These are phyloP conservation scores for Termitomyces sp. DNA, from an alignment of 768 basidiomycete species.

Conservation along the genomic window DNA sequence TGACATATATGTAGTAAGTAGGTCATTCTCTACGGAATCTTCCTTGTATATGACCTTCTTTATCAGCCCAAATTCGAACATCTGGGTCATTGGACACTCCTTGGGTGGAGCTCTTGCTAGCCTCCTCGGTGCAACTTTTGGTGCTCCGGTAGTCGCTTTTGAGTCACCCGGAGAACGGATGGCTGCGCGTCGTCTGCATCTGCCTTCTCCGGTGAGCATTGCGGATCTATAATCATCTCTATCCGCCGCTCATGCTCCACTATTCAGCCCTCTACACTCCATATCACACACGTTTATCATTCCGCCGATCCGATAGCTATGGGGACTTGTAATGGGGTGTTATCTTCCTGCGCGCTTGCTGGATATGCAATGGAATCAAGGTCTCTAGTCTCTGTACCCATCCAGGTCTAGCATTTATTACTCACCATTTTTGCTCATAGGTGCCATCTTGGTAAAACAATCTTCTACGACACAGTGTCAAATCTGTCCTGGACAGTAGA, in stretches of 20 bases:
- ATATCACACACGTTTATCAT: conserved; percentile 89
- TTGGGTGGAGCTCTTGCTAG: conserved; percentile 74
- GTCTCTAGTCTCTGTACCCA: conserved; percentile 30
- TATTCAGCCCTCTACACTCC: conserved; percentile 65
- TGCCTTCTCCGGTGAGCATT: conserved; percentile 73
- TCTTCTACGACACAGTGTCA: conserved; percentile 90
- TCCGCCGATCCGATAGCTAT: conserved; percentile 94
- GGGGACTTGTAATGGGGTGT: conserved; percentile 79
- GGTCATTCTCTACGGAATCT: neutral
- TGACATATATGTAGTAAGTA: conserved; percentile 79
- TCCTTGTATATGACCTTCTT: neutral
- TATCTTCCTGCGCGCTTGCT: conserved; percentile 78
- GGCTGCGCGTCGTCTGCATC: conserved; percentile 76
- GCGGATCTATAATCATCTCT: neutral
- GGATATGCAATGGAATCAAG: conserved; percentile 89
- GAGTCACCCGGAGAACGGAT: conserved; percentile 87
- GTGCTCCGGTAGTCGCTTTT: conserved; percentile 82
- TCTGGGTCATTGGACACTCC: conserved; percentile 85
- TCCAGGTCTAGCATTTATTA: too few relatives aligned
- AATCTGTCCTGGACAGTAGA: conserved; percentile 84
- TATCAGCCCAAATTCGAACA: conserved; percentile 67
- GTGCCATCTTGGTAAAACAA: conserved; percentile 84
- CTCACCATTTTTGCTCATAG: conserved; percentile 25
- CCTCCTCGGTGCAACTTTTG: conserved; percentile 86
- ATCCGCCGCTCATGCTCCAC: neutral